phyloP scores from a whole-genome alignment of 2,329 filamentous ascomycete species.

The Seiridium unicorne region DNA sequence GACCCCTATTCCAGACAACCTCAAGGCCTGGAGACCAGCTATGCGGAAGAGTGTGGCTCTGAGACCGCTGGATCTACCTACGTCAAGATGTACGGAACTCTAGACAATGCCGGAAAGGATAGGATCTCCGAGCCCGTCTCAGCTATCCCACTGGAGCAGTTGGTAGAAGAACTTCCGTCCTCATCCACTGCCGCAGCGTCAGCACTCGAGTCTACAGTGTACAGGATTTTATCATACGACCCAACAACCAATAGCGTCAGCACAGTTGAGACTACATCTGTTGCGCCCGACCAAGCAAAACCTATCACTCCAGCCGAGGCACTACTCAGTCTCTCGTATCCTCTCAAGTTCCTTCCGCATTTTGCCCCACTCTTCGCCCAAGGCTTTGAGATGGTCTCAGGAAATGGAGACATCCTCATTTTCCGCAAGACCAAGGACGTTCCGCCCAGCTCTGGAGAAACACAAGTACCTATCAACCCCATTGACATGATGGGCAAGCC shows the following conservation, averaged over 20 bases:
- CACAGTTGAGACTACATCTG: constrained; percentile 59
- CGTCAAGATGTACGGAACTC: constrained; percentile 31
- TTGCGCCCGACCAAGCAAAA: constrained; percentile 44
- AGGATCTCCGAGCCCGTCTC: not conserved
- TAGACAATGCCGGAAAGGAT: constrained; percentile 9
- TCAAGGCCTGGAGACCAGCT: constrained; percentile 48
- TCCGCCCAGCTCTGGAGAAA: constrained; percentile 13
- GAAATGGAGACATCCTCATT: constrained; percentile 61
- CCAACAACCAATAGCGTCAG: constrained; percentile 54
- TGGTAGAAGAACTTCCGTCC: constrained; percentile 5
- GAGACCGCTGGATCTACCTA: constrained; percentile 31
- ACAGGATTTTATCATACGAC: constrained; percentile 69
- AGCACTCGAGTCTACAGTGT: constrained; percentile 33
- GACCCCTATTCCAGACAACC: constrained; percentile 43
- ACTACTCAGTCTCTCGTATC: constrained; percentile 58
- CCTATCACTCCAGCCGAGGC: constrained; percentile 59
- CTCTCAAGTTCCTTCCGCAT: constrained; percentile 64
- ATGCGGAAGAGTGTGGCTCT: constrained; percentile 39
- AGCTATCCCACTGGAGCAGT: constrained; percentile 10
- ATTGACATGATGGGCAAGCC: constrained; percentile 53
- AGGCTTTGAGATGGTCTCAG: constrained; percentile 67
- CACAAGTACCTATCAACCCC: constrained; percentile 46
- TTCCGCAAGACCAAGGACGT: constrained; percentile 58
- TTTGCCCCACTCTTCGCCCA: constrained; percentile 57
- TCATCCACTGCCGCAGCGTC: constrained; percentile 6